Conservation (phyloP, 352 stramenopile species). For the Globisporangium carolinianum region DNA sequence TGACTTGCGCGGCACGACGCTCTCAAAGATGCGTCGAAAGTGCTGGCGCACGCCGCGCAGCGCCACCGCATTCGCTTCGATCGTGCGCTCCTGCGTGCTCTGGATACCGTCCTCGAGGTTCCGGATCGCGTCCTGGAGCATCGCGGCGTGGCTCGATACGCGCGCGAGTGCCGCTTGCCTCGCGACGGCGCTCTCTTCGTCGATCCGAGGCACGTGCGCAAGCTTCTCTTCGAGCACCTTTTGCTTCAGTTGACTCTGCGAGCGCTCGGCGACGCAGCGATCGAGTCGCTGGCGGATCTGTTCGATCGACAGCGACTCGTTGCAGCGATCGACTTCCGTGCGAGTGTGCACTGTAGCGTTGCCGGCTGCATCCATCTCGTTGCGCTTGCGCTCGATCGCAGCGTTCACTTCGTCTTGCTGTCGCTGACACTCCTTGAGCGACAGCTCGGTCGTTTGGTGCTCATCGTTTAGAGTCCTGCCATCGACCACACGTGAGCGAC, state of each 20-base stretch:
- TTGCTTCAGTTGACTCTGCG: not conserved
- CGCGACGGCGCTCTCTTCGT: not conserved
- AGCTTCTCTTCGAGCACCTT: conserved; percentile 8
- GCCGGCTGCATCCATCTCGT: not conserved
- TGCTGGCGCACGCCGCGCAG: conserved; percentile 10
- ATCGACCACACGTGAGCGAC: not conserved
- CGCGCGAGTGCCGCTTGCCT: conserved; percentile 1
- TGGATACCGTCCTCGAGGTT: conserved; percentile 20
- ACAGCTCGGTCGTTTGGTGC: not conserved
- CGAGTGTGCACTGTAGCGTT: not conserved
- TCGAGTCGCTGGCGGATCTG: not conserved
- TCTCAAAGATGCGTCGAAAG: conserved; percentile 22
- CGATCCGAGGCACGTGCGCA: not conserved
- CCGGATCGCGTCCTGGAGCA: conserved; percentile 10
- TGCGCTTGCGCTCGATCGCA: not conserved
- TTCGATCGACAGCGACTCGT: not conserved
- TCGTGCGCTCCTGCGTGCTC: conserved; percentile 16
- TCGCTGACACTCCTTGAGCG: not conserved
- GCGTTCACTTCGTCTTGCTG: not conserved
- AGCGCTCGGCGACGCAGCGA: not conserved
- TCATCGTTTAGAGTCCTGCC: not conserved
- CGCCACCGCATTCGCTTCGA: conserved; percentile 19
- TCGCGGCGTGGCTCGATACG: conserved; percentile 3
- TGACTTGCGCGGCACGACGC: conserved; percentile 17
- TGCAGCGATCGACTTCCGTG: not conserved